A percentile compares a stretch with the other conserved stretches of the same genome.
phyloP scores from a whole-genome alignment of 2,329 filamentous ascomycete species.

The Chrysoporthe austroafricana region DNA sequence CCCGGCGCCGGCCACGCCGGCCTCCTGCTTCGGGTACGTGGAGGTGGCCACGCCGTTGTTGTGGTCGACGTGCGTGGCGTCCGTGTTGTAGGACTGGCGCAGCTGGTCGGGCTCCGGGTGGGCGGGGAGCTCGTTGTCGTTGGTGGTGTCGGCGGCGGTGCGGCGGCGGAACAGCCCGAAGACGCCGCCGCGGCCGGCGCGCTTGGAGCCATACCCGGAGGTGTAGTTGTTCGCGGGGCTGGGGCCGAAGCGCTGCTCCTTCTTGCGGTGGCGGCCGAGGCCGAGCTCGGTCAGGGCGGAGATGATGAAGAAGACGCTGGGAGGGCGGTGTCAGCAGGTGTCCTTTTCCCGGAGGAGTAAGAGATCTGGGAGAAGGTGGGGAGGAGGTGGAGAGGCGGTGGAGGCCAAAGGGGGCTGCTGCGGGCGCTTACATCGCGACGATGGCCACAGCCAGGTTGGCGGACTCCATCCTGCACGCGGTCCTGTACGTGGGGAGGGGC shows the following conservation, averaged over 20 bases:
- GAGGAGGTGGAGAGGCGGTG: neutral
- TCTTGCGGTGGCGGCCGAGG: constrained; percentile 39
- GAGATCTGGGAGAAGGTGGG: neutral
- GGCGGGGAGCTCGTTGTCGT: constrained; percentile 41
- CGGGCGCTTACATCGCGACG: constrained; percentile 66
- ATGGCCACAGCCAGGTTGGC: constrained; percentile 79
- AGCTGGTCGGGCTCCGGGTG: constrained; percentile 41
- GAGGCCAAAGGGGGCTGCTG: no score
- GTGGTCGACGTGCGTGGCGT: constrained; percentile 38
- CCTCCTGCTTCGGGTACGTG: constrained; percentile 38
- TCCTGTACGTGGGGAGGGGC: constrained; percentile 49
- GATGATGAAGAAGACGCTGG: constrained; percentile 40
- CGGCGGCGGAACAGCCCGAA: constrained; percentile 39
- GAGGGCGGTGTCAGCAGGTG: constrained; percentile 21
- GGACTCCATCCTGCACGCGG: constrained; percentile 75
- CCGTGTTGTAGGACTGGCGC: constrained; percentile 43
- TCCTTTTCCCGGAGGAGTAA: neutral
- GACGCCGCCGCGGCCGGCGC: constrained; percentile 32
- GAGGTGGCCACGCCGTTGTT: constrained; percentile 28
- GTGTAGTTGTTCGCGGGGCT: constrained; percentile 47
- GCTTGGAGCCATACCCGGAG: constrained; percentile 39
- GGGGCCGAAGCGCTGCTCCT: constrained; percentile 46
- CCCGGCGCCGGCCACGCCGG: constrained; percentile 22
- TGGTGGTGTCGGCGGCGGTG: constrained; percentile 29
- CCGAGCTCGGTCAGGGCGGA: constrained; percentile 34